phyloP scores from a whole-genome alignment of 1,139 yeast genomes.

The Pichia norvegensis region DNA sequence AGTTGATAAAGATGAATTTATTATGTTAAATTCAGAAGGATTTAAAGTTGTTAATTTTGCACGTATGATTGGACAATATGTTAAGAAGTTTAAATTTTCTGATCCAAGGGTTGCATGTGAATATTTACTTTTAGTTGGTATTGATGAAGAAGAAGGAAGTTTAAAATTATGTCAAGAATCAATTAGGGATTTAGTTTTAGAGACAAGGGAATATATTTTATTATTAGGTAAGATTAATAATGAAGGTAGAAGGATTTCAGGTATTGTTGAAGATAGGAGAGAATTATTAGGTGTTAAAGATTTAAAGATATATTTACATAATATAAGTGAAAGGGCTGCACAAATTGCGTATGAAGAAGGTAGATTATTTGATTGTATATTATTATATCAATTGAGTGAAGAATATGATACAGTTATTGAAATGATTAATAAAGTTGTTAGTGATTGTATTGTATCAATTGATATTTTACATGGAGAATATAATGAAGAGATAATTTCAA shows the following conservation, averaged over 20 bases:
- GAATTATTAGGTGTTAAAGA: constrained; percentile 53
- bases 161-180: constrained; percentile 67
- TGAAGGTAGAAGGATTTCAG: constrained; percentile 75
- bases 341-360: constrained; percentile 89
- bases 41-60: constrained; percentile 47
- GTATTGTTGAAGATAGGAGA: constrained; percentile 76
- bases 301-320: constrained; percentile 47
- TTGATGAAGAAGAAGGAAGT: constrained; percentile 41
- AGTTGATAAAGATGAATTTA: not conserved
- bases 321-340: constrained; percentile 81
- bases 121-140: constrained; percentile 65
- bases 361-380: constrained; percentile 74
- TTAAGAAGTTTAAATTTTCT: constrained; percentile 71
- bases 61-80: constrained; percentile 59
- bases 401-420: constrained; percentile 81
- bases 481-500: constrained; percentile 34
- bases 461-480: constrained; percentile 40
- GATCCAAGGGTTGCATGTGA: constrained; percentile 91
- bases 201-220: constrained; percentile 76
- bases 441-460: constrained; percentile 69
- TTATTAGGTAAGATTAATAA: constrained; percentile 72
- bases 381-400: constrained; percentile 80
- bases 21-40: constrained; percentile 28
- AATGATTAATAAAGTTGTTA: constrained; percentile 67
- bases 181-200: constrained; percentile 72